phyloP scores from a whole-genome alignment of 108 stramenopile species.

The Cafeteria roenbergensis region DNA sequence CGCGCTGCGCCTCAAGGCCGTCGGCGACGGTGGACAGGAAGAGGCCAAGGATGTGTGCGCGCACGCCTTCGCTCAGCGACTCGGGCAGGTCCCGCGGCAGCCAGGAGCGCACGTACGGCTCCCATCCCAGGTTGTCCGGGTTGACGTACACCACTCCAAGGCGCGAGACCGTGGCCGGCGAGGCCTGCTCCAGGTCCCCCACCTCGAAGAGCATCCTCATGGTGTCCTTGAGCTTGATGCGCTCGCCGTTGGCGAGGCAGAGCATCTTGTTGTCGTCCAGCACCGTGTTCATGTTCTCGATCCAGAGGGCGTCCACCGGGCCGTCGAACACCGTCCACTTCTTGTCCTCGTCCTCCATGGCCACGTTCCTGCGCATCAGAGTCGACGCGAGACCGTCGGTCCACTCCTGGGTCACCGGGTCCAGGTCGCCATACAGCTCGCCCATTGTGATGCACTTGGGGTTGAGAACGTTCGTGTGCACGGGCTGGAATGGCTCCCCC shows the following conservation, averaged over 20 bases:
- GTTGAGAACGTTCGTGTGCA: constrained; percentile 40
- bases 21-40: constrained; percentile 27
- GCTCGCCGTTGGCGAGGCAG: constrained; percentile 51
- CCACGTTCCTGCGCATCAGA: constrained; percentile 43
- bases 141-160: constrained; percentile 58
- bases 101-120: constrained; percentile 48
- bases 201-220: constrained; percentile 59
- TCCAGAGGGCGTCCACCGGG: constrained; percentile 56
- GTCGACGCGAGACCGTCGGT: constrained; percentile 53
- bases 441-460: constrained; percentile 63
- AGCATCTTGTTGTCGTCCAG: constrained; percentile 58
- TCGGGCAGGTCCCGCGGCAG: constrained; percentile 27
- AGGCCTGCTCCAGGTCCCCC: constrained; percentile 50
- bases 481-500: constrained; percentile 44
- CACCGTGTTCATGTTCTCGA: constrained; percentile 60
- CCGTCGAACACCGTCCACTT: constrained; percentile 58
- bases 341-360: constrained; percentile 18
- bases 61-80: constrained; percentile 19
- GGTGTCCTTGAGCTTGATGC: constrained; percentile 49
- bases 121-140: constrained; percentile 50
- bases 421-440: constrained; percentile 59
- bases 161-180: constrained; percentile 52
- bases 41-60: constrained; percentile 28
- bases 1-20: constrained; percentile 33
- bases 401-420: constrained; percentile 53